Evolutionary conservation across 2,329 filamentous ascomycete species (phyloP).

Genomic region (Alternaria solani): DNA sequence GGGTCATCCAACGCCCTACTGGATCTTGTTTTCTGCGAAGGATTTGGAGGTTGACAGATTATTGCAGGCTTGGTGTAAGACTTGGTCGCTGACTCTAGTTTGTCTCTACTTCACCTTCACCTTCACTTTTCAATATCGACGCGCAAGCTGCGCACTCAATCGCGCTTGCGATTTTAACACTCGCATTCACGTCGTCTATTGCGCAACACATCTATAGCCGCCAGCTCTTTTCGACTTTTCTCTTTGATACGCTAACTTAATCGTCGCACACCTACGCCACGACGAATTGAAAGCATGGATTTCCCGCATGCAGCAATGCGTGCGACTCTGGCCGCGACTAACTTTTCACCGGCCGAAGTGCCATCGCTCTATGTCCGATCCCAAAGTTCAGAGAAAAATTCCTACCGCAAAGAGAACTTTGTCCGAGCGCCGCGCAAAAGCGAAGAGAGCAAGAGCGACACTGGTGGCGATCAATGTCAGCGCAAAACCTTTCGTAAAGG

Average conservation of each 20-base stretch:
- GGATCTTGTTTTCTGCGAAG: neutral
- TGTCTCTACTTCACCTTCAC: constrained; percentile 1
- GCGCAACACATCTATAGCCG: neutral
- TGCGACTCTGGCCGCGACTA: constrained; percentile 7
- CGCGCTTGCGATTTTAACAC: neutral
- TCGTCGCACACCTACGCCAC: neutral
- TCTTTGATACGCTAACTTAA: neutral
- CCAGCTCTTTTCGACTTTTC: neutral
- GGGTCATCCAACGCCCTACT: neutral
- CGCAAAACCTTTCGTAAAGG: neutral
- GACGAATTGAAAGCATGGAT: constrained; percentile 5
- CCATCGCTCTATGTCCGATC: constrained; percentile 4
- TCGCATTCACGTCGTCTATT: constrained; percentile 4
- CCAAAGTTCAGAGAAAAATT: neutral
- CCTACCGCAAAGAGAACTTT: neutral
- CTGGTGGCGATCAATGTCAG: neutral
- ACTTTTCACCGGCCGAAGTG: constrained; percentile 7
- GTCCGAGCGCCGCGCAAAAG: neutral
- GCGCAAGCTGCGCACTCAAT: neutral
- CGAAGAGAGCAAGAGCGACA: neutral
- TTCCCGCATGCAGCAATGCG: constrained; percentile 11
- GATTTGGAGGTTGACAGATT: neutral
- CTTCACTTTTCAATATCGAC: constrained; percentile 3
- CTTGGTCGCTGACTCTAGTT: neutral
- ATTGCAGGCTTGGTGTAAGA: neutral